Evolutionary conservation across 2,329 filamentous ascomycete species (phyloP), one percentile per base, ranked within the genome.

Genomic region (Cryphonectria parasitica): DNA sequence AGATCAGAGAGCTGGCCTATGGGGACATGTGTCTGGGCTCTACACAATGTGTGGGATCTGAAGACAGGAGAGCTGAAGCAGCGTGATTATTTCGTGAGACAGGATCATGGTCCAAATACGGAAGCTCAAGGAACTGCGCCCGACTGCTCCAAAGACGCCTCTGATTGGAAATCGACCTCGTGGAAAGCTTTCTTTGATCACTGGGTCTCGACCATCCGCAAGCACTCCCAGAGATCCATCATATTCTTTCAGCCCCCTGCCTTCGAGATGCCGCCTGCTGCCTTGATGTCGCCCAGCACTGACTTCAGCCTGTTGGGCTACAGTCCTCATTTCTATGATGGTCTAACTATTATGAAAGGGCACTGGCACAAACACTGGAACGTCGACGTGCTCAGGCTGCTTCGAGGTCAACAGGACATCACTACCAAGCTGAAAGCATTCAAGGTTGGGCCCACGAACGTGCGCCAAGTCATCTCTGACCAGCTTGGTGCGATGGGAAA

Each of bases 261-360:
- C 28, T 75, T 76, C 54, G 62, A 71, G 25, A 28, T 71, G 1
- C 75, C 75, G 17, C 75, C 75, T 8, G 71, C 67, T 34, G 34
- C 67, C 17, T 68, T 73, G 22, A 68, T 71, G 34, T 70, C 70
- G 3, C 54, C 58, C 56, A 52, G 58, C 34, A 41, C 64, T 6
- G 28, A 31, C 17, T 11, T 54, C 41, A 64, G 43, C 5, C 41
- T 73, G 10, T 71, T 71, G 62, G 74, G 72, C 8, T 75, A 75
- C 71, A 74, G 73, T 49, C 75, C 75, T 3, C 75, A 76, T 58
- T 76, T 74, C 70, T 76, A 76, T 66, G 75, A 76, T 61, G 74
- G 73, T 2, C 64, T 76, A 15, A 76, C 75, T 6, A 64, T 76
- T 19, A 75, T 76, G 75, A 74, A 71, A 49, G 64, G 71, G 34